Base-by-base conservation (phyloP, 1,139 yeast genomes). In the Taphrina flavorubra region DNA sequence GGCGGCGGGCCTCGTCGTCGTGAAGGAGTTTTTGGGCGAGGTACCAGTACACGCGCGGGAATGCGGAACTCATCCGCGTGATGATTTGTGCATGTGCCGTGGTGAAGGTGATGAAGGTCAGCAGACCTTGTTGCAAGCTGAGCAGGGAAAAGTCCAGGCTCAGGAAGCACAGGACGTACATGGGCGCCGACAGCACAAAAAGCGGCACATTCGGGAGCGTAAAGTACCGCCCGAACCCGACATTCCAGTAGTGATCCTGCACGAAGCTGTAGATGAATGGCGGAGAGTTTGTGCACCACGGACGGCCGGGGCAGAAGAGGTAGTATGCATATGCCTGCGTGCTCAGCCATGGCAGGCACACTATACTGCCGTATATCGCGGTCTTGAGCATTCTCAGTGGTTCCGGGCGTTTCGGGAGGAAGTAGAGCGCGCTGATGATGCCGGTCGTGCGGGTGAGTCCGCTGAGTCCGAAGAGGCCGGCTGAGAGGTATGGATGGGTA, bases 81-180 rank as follows among this genome's bases (percentile, higher is more conserved):
- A 92, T 81, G 56, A 92, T 91, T 77, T 94, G 99, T 51, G 88
- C 89, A 76, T 94, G 94, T 85, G 95, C 89, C 72, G 87, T 81
- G 63, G 86, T 79, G 1, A 87, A 65, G 5, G 88, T 86, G 4
- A 88, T 80, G 4, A 85, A 63, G 2, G 87, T 71, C 70, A 87
- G 80, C 0, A 83, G 74, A 0, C 73, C 71, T 62, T 79, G 78
- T 18, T 77, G 77, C 7, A 75, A 71, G 3, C 75, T 66, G 53
- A 73, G 73, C 6, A 79, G 77, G 39, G 72, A 71, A 68, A 56
- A 70, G 70, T 77, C 71, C 65, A 65, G 64, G 36, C 65, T 67
- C 18, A 51, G 40, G 25, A 64, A 20, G 62, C 66, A 72, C 8
- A 65, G 55, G 44, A 55, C 51, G 39, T 47, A 69, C 51, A 72